A percentile compares a stretch with the other conserved stretches of the same genome.
phyloP scores from a whole-genome alignment of 768 basidiomycete species.

The Boletus rex-veris region DNA sequence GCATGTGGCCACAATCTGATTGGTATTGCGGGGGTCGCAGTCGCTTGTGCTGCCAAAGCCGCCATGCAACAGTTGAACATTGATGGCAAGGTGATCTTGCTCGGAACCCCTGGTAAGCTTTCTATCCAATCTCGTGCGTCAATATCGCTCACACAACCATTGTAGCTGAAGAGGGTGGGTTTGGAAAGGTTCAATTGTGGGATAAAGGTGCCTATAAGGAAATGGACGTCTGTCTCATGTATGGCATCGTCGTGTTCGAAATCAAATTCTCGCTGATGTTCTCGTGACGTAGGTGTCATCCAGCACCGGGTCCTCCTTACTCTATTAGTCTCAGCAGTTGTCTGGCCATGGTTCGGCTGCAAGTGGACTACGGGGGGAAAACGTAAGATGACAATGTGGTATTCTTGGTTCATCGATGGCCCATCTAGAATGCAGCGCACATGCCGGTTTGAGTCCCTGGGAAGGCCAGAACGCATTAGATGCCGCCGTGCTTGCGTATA shows the following conservation, averaged over 20 bases:
- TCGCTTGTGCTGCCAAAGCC: constrained; percentile 64
- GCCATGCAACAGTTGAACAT: constrained; percentile 61
- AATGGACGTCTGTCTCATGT: constrained; percentile 80
- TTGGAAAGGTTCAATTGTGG: constrained; percentile 68
- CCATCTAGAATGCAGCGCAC: constrained; percentile 47
- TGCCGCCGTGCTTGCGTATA: constrained; percentile 84
- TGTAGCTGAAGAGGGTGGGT: constrained; percentile 74
- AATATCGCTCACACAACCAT: neutral
- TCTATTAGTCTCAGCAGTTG: constrained; percentile 63
- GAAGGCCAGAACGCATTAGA: constrained; percentile 82
- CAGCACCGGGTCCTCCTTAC: constrained; percentile 70
- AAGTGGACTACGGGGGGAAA: constrained; percentile 68
- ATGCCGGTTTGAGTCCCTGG: constrained; percentile 80
- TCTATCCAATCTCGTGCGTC: neutral
- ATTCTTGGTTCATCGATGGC: neutral
- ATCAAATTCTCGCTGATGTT: neutral
- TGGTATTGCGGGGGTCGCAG: constrained; percentile 69
- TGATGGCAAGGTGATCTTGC: constrained; percentile 62
- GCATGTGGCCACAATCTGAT: constrained; percentile 86
- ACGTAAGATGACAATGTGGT: constrained; percentile 43
- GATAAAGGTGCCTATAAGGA: constrained; percentile 69
- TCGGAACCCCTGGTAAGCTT: constrained; percentile 71
- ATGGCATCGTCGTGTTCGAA: constrained; percentile 8
- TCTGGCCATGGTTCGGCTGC: constrained; percentile 58
- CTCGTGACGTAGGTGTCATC: constrained; percentile 60